Percentiles rank a stretch among this genome's conserved stretches.
These are phyloP conservation scores for Boletus bicolor DNA, from an alignment of 768 basidiomycete species.

Conservation along the genomic window DNA sequence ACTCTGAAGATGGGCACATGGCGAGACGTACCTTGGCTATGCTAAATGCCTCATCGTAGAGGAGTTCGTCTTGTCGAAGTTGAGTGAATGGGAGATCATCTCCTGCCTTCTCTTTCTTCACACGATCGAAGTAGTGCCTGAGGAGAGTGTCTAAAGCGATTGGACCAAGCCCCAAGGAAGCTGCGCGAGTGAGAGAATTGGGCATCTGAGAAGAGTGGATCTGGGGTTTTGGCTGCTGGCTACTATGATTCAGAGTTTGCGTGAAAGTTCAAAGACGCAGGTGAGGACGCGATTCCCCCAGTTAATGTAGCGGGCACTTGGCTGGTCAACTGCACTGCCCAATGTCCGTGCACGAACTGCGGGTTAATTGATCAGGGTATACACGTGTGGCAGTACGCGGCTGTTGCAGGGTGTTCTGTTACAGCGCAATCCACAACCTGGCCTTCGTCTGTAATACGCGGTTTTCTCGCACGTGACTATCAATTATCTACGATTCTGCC, in stretches of 20 bases:
- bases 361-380: not conserved
- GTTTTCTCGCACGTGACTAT: not conserved
- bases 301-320: too few relatives aligned
- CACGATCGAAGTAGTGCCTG: constrained; percentile 77
- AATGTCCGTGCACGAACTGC: not conserved
- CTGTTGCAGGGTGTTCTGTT: not conserved
- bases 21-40: constrained; percentile 58
- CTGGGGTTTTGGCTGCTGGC: not conserved
- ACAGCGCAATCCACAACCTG: too few relatives aligned
- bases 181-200: constrained; percentile 60
- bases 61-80: constrained; percentile 66
- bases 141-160: constrained; percentile 74
- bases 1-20: not conserved
- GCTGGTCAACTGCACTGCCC: not conserved
- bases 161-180: constrained; percentile 66
- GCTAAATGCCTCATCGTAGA: constrained; percentile 79
- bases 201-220: constrained; percentile 21
- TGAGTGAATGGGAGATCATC: constrained; percentile 42
- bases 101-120: constrained; percentile 41
- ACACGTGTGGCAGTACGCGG: not conserved
- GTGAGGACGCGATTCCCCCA: not conserved
- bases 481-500: not conserved
- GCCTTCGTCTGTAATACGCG: not conserved
- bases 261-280: not conserved
- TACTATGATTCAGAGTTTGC: not conserved